Conservation (phyloP, 306 rosid genomes). For the Casuarina glauca region DNA sequence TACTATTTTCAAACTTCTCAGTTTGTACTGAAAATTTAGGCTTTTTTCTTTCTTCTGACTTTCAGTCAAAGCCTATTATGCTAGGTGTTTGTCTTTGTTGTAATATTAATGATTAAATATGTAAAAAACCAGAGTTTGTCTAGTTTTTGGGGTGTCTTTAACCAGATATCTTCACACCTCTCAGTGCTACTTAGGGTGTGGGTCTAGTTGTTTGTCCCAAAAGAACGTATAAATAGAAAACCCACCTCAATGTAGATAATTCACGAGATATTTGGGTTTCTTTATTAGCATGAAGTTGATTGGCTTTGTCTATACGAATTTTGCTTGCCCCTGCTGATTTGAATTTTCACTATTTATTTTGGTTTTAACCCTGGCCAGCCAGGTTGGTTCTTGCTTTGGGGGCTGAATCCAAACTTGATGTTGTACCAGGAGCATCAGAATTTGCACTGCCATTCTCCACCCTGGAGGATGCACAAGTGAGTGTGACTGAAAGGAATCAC, state of each 20-base stretch:
- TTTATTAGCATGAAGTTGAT: constrained; percentile 10
- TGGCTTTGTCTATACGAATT: background rate
- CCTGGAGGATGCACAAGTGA: constrained; percentile 83
- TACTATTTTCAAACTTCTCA: constrained; percentile 6
- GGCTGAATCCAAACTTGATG: constrained; percentile 83
- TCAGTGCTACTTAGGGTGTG: constrained; percentile 18
- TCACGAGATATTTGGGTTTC: background rate
- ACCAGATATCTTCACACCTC: background rate
- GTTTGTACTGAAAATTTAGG: constrained; percentile 18
- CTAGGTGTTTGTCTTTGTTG: constrained; percentile 11
- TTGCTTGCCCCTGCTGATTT: constrained; percentile 32
- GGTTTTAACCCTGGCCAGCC: constrained; percentile 60
- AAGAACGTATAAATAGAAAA: constrained; percentile 22
- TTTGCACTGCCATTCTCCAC: constrained; percentile 88
- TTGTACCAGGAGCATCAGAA: constrained; percentile 86
- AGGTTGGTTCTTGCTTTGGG: constrained; percentile 99
- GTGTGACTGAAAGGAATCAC: constrained; percentile 25
- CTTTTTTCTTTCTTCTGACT: background rate
- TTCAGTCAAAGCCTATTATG: background rate
- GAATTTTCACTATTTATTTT: constrained; percentile 27
- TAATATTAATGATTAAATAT: constrained; percentile 25
- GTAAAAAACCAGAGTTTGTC: constrained; percentile 2
- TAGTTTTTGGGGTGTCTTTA: constrained; percentile 11
- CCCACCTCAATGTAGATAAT: constrained; percentile 2
- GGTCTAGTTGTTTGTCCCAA: constrained; percentile 14